Percentiles rank a stretch among this genome's conserved stretches.
Conservation (phyloP, 352 stramenopile species). For the Phytophthora capsici region DNA sequence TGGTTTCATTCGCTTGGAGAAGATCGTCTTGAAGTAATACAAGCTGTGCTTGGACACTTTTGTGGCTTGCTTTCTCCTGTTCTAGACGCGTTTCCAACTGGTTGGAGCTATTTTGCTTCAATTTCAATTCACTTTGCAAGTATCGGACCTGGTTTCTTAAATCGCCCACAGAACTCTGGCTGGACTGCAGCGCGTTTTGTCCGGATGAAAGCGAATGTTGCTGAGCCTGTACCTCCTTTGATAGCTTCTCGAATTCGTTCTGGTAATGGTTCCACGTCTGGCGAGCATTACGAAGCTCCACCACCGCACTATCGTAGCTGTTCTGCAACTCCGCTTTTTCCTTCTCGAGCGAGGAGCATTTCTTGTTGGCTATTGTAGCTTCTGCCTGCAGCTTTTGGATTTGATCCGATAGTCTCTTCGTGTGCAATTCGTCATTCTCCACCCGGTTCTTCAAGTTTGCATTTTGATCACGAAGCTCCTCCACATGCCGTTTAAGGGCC, state of each 20-base stretch:
- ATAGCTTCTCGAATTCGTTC: constrained; percentile 76
- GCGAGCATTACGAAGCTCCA: constrained; percentile 64
- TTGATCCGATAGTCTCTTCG: constrained; percentile 58
- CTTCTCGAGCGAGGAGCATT: constrained; percentile 49
- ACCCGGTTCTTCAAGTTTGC: constrained; percentile 58
- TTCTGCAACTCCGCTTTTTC: constrained; percentile 57
- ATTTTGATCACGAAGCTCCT: constrained; percentile 76
- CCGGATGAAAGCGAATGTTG: constrained; percentile 67
- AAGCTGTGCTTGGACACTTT: constrained; percentile 63
- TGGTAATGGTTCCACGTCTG: constrained; percentile 76
- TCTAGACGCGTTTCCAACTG: constrained; percentile 72
- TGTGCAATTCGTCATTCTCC: constrained; percentile 52
- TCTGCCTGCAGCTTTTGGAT: constrained; percentile 58
- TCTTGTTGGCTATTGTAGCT: constrained; percentile 36
- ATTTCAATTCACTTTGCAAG: constrained; percentile 65
- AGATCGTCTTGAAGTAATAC: constrained; percentile 68
- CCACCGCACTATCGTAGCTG: constrained; percentile 58
- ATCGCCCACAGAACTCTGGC: constrained; percentile 59
- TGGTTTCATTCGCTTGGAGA: constrained; percentile 58
- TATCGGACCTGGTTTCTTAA: constrained; percentile 67
- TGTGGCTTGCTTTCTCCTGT: constrained; percentile 65
- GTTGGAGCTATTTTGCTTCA: constrained; percentile 56
- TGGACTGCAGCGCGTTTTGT: constrained; percentile 62
- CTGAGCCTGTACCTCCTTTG: constrained; percentile 63
- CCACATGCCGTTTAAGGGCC: constrained; percentile 56